Evolutionary conservation across 1,284 basidiomycete species (phyloP), one percentile per base, ranked within the genome.

Genomic region (Ustilago bromivora): DNA sequence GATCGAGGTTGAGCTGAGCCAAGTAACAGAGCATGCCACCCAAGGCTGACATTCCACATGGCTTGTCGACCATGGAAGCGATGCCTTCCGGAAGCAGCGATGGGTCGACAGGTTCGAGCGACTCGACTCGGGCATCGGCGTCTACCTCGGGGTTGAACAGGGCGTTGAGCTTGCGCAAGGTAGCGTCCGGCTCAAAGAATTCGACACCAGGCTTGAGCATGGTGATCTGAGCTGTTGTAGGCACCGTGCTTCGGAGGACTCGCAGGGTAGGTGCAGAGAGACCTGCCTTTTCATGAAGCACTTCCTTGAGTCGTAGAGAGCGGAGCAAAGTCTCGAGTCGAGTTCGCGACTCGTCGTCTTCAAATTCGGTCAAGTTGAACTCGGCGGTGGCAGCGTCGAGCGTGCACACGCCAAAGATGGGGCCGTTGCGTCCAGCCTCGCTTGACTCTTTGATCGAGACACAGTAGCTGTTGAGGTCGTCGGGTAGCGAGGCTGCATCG

Each of bases 381-480:
- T 98, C 93, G 69, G 95, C 96, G 0, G 97, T 99, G 8, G 96
- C 91, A 67, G 95, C 96, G 85, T 99, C 97, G 80, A 99, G 88
- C n/a, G 96, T 92, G 83, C 95, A 97, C 47, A 98, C 88, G 1
- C 97, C 97, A 85, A 98, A 99, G 19, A 88, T 61, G 43, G 76
- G 87, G 34, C 69, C 67, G 34, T 71, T 72, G 57, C 55, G 66
- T 11, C 66, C 64, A 23, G 59, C 38, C 8, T 56, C 32, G 9
- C 64, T 57, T 19, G 69, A 53, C 61, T 88, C 96, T 65, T 92
- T 92, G 86, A 99, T 92, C 3, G 94, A 92, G 17, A 99, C 90
- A 82, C 96, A 98, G 86, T 99, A 97, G 23, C 94, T 95, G 3
- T 94, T 94, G 87, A 98, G 93, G 78, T 99, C 97, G 71, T 98